Conservation (phyloP, 2,329 filamentous ascomycete genomes). For the Fusarium coffeatum region DNA sequence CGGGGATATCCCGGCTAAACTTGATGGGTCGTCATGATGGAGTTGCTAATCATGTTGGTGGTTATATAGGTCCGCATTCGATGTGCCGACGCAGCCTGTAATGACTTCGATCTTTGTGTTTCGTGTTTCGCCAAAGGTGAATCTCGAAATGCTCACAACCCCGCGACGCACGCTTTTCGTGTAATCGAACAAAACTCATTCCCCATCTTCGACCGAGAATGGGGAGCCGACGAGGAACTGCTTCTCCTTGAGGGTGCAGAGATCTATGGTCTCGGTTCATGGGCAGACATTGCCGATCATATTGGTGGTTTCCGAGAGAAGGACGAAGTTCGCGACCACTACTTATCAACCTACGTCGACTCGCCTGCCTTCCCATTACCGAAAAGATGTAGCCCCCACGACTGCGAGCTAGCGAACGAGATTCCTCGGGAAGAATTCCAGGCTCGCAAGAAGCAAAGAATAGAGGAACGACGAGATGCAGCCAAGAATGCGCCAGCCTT, state of each 20-base stretch:
- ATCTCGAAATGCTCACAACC: slow-evolving; percentile 84
- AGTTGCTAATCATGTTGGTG: slow-evolving; percentile 34
- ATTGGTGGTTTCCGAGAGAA: slow-evolving; percentile 95
- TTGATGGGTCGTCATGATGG: slow-evolving; percentile 39
- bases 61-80: slow-evolving; percentile 84
- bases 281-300: slow-evolving; percentile 97
- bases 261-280: slow-evolving; percentile 95
- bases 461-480: slow-evolving; percentile 89
- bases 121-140: slow-evolving; percentile 90
- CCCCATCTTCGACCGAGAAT: slow-evolving; percentile 92
- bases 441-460: slow-evolving; percentile 88
- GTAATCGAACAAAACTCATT: slow-evolving; percentile 99
- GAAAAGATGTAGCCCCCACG: slow-evolving; percentile 83
- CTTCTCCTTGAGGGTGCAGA: slow-evolving; percentile 92
- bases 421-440: slow-evolving; percentile 95
- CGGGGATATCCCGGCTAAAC: slow-evolving; percentile 46
- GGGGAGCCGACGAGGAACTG: slow-evolving; percentile 98
- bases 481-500: slow-evolving; percentile 85
- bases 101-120: slow-evolving; percentile 97
- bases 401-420: slow-evolving; percentile 80
- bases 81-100: slow-evolving; percentile 84
- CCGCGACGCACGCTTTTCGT: slow-evolving; percentile 85
- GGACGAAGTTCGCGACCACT: slow-evolving; percentile 96
- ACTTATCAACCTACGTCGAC: slow-evolving; percentile 86
- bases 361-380: slow-evolving; percentile 88